Evolutionary conservation across 2,329 filamentous ascomycete genomes (phyloP).

Genomic region (Cladosporium phlei): DNA sequence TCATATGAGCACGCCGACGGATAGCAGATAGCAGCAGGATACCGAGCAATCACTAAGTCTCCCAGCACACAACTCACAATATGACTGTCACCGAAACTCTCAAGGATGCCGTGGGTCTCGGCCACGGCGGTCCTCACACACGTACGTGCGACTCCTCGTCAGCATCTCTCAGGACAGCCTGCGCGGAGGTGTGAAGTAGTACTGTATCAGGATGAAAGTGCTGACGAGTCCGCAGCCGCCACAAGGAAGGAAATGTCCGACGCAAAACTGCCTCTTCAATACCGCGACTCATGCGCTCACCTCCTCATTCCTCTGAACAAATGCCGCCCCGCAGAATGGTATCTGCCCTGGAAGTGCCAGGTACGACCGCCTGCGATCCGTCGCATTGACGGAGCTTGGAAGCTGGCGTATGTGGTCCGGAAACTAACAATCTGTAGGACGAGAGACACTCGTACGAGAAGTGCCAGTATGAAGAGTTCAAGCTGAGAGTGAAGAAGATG

Average conservation of each 20-base stretch:
- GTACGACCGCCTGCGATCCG: conserved; percentile 47
- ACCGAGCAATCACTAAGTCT: background rate
- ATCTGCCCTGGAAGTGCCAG: conserved; percentile 96
- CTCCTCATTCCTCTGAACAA: conserved; percentile 93
- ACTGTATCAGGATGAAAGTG: background rate
- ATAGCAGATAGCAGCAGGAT: background rate
- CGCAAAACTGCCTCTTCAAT: conserved; percentile 78
- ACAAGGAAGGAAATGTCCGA: conserved; percentile 91
- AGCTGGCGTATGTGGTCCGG: too few relatives aligned
- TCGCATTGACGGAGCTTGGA: background rate
- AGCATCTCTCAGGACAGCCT: too few relatives aligned
- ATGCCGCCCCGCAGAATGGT: conserved; percentile 87
- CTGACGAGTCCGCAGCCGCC: conserved; percentile 58
- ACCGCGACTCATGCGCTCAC: conserved; percentile 93
- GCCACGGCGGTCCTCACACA: conserved; percentile 29
- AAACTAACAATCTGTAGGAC: conserved; percentile 54
- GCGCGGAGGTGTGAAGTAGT: too few relatives aligned
- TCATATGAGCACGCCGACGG: conserved; percentile 3
- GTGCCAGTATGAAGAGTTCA: conserved; percentile 98
- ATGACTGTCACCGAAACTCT: conserved; percentile 39
- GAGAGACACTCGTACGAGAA: conserved; percentile 98
- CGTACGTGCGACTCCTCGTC: conserved; percentile 25
- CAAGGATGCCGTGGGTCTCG: conserved; percentile 46
- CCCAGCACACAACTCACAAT: conserved; percentile 7
- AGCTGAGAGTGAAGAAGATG: conserved; percentile 98